Evolutionary conservation across 768 basidiomycete species (phyloP), one percentile per base, ranked within the genome.

Genomic region (Suillus spraguei): DNA sequence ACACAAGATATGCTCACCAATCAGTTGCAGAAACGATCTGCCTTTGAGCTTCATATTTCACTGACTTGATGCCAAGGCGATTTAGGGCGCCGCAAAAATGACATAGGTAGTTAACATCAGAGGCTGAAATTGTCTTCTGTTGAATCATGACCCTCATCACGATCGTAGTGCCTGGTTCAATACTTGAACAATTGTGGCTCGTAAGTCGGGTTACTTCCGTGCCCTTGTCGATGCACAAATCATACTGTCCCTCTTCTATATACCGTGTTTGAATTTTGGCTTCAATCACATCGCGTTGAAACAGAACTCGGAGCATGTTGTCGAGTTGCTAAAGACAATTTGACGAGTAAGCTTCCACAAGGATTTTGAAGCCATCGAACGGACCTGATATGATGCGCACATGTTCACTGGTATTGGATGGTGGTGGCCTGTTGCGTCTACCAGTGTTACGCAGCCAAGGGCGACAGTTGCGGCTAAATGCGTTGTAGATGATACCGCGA

Each of bases 111-210:
- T n/a, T 13, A 3, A 49, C 2, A 5, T 63, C 68, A 56, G 59
- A 64, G 0, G 6, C 8, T 33, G 8, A 24, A 20, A 0, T 0
- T 4, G 10, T 56, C 10, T 74, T 60, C 36, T 68, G 69, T 14
- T 70, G 62, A 54, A 74, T 64, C 1, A 68, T n/a, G 2, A 72
- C 66, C 1, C 71, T 72, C 71, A 72, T 70, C 36, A 74, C 65
- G 22, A 72, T 4, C 24, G 65, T 74, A 1, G 66, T 74, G 13
- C 72, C 72, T 0, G 67, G 63, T 28, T 70, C 72, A 10, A 72
- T 68, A 3, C 60, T 35, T 1, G 72, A 71, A 72, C 71, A 72
- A n/a, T 61, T 53, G 32, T 72, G 60, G 60, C 55, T 56, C 2
- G 71, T 72, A 28, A 72, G 64, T 64, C 66, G 72, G 24, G 64